Conservation (phyloP, 176 grass and related monocot genomes). For the Bothriochloa decipiens region DNA sequence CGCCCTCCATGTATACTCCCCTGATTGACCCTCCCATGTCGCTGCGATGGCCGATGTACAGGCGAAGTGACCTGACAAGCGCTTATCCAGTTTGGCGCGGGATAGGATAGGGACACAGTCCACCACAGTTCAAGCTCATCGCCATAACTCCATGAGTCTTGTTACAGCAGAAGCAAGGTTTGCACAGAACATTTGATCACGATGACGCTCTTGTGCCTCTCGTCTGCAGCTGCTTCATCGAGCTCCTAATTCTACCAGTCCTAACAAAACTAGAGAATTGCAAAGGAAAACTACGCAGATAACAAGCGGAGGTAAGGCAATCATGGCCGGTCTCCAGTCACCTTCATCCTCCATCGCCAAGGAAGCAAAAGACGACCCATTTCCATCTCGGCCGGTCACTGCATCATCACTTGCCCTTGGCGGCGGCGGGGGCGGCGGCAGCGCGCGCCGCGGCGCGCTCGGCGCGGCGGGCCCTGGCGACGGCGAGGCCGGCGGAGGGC, state of each 20-base stretch:
- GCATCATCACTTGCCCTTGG: conserved; percentile 6
- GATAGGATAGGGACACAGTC: conserved; percentile 1
- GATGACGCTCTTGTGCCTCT: background rate
- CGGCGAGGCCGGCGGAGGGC: background rate
- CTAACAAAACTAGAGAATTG: conserved; percentile 49
- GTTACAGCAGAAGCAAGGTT: conserved; percentile 18
- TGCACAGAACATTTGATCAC: conserved; percentile 33
- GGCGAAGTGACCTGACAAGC: background rate
- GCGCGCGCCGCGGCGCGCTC: conserved; percentile 40
- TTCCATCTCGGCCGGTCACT: background rate
- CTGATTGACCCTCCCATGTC: background rate
- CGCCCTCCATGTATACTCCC: background rate
- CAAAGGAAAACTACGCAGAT: conserved; percentile 16
- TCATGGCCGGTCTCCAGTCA: conserved; percentile 48
- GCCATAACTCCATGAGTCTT: background rate
- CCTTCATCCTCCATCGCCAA: conserved; percentile 27
- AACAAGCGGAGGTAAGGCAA: background rate
- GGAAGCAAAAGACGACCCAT: background rate
- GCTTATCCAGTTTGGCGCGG: background rate
- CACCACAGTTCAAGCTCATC: background rate
- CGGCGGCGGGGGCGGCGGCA: background rate
- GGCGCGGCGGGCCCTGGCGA: conserved; percentile 39
- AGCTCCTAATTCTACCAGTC: conserved; percentile 47
- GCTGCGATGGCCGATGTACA: background rate
- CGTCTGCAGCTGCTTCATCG: conserved; percentile 3